Evolutionary conservation across 2,329 filamentous ascomycete species (phyloP).

Genomic region (Escovopsis weberi): DNA sequence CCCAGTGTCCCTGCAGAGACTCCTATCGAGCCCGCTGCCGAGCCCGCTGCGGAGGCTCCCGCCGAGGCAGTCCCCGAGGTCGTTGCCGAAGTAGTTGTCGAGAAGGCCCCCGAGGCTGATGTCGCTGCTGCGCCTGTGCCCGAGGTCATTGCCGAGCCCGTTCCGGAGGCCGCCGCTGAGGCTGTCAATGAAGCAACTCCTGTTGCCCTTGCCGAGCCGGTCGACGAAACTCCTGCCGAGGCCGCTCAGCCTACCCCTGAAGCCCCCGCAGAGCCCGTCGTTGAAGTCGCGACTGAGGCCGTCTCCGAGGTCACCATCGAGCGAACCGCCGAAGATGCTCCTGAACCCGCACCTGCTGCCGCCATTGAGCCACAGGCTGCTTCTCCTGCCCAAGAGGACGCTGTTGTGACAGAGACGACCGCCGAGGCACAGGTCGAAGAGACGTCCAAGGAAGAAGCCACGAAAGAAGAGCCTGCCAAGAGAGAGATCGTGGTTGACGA

Average conservation of each 20-base stretch:
- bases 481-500: too few species aligned
- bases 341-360: not conserved
- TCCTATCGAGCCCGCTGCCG: constrained; percentile 1
- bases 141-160: not conserved
- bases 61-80: constrained; percentile 4
- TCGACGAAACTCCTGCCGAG: not conserved
- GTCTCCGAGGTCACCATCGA: not conserved
- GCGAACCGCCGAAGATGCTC: not conserved
- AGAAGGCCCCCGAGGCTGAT: constrained; percentile 2
- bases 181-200: not conserved
- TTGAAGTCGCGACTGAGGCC: not conserved
- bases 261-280: not conserved
- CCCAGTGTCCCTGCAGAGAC: constrained; percentile 1
- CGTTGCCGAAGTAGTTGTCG: constrained; percentile 1
- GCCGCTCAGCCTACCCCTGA: not conserved
- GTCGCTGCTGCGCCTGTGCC: not conserved
- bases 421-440: not conserved
- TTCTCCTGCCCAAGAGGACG: not conserved
- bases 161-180: not conserved
- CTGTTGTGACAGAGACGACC: not conserved
- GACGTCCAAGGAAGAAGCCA: too few species aligned
- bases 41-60: not conserved
- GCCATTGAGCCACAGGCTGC: not conserved
- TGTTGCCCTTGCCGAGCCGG: not conserved
- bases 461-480: too few species aligned